Percentiles rank a stretch among this genome's conserved stretches.
phyloP scores from a whole-genome alignment of 768 basidiomycete genomes.

The Wakefieldia striispora region DNA sequence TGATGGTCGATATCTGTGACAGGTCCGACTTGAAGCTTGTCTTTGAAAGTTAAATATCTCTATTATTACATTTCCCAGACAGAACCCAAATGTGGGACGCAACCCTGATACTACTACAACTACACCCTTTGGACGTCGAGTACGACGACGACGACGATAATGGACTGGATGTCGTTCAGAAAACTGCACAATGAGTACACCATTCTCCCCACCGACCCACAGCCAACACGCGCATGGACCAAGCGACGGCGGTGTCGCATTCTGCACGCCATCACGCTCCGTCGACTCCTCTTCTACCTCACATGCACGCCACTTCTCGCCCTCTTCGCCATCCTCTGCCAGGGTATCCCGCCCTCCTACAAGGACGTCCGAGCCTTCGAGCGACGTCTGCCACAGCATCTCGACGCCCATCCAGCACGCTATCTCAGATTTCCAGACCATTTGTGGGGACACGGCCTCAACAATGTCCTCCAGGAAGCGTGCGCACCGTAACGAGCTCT shows the following conservation, averaged over 20 bases:
- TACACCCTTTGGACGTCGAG: neutral
- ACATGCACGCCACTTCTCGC: conserved; percentile 21
- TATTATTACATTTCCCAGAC: too few species aligned
- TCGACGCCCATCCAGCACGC: conserved; percentile 21
- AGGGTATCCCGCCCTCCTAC: conserved; percentile 41
- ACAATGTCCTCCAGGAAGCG: conserved; percentile 63
- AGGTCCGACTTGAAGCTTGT: too few species aligned
- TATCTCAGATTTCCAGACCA: conserved; percentile 55
- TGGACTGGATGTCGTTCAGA: conserved; percentile 9
- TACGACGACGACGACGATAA: neutral
- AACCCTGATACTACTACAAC: neutral
- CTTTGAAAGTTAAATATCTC: too few species aligned
- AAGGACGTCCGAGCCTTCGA: conserved; percentile 36
- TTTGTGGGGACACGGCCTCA: conserved; percentile 59
- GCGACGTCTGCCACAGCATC: conserved; percentile 39
- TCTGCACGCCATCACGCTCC: conserved; percentile 20
- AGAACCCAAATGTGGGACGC: neutral
- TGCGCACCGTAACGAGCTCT: conserved; percentile 29
- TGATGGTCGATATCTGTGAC: too few species aligned
- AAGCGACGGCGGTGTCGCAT: conserved; percentile 16
- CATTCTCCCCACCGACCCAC: conserved; percentile 9
- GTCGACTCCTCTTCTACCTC: conserved; percentile 27
- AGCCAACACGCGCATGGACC: neutral
- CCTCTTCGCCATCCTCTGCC: conserved; percentile 30
- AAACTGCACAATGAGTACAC: conserved; percentile 10